Conservation (phyloP, 2,329 filamentous ascomycete species). For the Aspergillus puulaauensis region DNA sequence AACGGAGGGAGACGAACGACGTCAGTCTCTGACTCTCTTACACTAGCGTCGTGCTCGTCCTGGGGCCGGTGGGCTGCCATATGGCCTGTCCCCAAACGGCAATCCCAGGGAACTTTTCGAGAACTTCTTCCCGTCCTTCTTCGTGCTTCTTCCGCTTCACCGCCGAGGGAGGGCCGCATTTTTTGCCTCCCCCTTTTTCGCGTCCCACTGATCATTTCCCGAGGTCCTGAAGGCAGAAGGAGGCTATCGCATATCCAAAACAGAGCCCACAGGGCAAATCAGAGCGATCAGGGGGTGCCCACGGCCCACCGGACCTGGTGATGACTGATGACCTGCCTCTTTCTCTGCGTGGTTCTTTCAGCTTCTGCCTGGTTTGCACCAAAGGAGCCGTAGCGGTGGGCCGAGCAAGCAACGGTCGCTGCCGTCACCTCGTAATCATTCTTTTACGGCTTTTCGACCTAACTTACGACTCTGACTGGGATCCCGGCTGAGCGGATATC, state of each 20-base stretch:
- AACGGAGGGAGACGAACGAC: constrained; percentile 20
- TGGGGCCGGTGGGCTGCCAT: constrained; percentile 15
- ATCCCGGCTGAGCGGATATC: constrained; percentile 1
- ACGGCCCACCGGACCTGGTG: background rate
- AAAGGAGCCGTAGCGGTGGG: background rate
- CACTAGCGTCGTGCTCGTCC: constrained; percentile 11
- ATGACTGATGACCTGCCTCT: background rate
- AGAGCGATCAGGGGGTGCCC: background rate
- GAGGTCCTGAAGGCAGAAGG: background rate
- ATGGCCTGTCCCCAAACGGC: constrained; percentile 19
- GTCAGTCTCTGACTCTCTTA: constrained; percentile 15
- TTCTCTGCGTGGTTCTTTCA: background rate
- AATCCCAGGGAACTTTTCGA: constrained; percentile 27
- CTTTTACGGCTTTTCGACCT: background rate
- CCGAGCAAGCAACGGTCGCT: background rate
- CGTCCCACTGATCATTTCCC: constrained; percentile 12
- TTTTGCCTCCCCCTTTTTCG: constrained; percentile 19
- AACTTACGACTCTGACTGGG: background rate
- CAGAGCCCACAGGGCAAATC: background rate
- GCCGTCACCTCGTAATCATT: background rate
- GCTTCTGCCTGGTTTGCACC: background rate
- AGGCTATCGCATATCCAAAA: constrained; percentile 2
- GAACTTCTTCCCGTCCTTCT: constrained; percentile 15
- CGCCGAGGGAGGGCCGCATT: background rate
- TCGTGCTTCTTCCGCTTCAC: background rate